Evolutionary conservation across 2,329 filamentous ascomycete genomes (phyloP), one percentile per base, ranked within the genome.

Genomic region (Alternaria ventricosa): DNA sequence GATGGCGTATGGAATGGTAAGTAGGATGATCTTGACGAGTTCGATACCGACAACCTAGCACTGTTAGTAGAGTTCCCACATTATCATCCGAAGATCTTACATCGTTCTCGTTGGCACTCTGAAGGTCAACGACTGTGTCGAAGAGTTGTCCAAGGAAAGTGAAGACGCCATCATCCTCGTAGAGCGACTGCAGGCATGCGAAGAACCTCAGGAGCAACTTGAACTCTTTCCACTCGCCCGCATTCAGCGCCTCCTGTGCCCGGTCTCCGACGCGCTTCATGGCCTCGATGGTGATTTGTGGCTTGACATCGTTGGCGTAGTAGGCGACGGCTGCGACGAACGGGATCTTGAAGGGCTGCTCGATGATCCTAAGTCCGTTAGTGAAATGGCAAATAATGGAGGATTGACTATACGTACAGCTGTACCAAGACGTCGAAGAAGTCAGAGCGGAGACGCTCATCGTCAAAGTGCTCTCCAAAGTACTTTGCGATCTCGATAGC

Each of bases 271-370:
- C 84, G 69, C 87, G 88, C 55, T 82, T 85, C 69, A 98, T 84
- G 20, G 97, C 84, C 67, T 93, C 88, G 41, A 86, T 85, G 30
- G 91, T 88, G 36, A 97, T 85, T 69, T 96, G 92, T 5, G 91
- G 85, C 76, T 93, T 93, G 72, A 92, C 82, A 25, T 88, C 87
- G 82, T 98, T 97, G 69, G 90, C 87, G 60, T 93, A 87, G 61
- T 97, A 86, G 46, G 96, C 87, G 13, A 95, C 90, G 20, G 92
- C 93, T 10, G 94, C 94, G 41, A 97, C 87, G 78, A 97, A 98
- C 0, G 96, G 95, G n/a, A 94, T 96, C 85, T 98, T 98, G 80
- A 99, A 90, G 1, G 96, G 96, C 82, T 99, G 96, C 82, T 99
- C 96, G 36, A 93, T 79, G 46, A 92, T 86, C 69, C 87, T 89